phyloP scores from a whole-genome alignment of 768 basidiomycete species.

The Jaapia argillacea region DNA sequence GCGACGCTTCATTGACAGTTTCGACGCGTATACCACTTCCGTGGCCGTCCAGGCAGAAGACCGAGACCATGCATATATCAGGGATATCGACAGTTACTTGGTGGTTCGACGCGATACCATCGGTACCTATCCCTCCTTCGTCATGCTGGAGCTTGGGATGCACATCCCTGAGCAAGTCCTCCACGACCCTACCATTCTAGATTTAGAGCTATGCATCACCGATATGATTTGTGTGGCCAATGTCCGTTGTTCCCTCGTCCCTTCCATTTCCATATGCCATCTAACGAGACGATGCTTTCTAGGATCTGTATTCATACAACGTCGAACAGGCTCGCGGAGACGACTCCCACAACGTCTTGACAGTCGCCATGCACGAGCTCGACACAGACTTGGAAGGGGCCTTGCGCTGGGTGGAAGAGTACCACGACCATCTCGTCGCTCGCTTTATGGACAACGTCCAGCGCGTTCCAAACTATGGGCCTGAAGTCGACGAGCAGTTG shows the following conservation, averaged over 20 bases:
- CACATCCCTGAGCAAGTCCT: slow-evolving; percentile 45
- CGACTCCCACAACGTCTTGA: slow-evolving; percentile 61
- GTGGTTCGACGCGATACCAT: slow-evolving; percentile 42
- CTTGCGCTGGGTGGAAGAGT: slow-evolving; percentile 48
- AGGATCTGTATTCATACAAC: slow-evolving; percentile 75
- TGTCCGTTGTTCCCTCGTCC: slow-evolving; percentile 7
- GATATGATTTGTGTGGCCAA: slow-evolving; percentile 37
- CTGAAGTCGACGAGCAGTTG: background rate
- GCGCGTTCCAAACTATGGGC: no score
- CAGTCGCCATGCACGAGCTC: slow-evolving; percentile 53
- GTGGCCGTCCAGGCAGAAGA: slow-evolving; percentile 22
- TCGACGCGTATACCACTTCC: slow-evolving; percentile 21
- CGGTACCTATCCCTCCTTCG: slow-evolving; percentile 40
- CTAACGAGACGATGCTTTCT: slow-evolving; percentile 4
- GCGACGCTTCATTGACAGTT: slow-evolving; percentile 19
- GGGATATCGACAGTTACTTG: slow-evolving; percentile 42
- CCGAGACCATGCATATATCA: slow-evolving; percentile 13
- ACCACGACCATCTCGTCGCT: slow-evolving; percentile 35
- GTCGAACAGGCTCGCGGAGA: slow-evolving; percentile 58
- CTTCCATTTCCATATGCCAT: slow-evolving; percentile 6
- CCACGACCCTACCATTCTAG: slow-evolving; percentile 32
- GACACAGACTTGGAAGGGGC: slow-evolving; percentile 50
- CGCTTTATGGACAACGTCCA: background rate
- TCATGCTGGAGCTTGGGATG: slow-evolving; percentile 45
- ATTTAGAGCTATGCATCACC: slow-evolving; percentile 12